Base-by-base conservation (phyloP, 176 grass and related monocot genomes). In the Aechmea fasciata region DNA sequence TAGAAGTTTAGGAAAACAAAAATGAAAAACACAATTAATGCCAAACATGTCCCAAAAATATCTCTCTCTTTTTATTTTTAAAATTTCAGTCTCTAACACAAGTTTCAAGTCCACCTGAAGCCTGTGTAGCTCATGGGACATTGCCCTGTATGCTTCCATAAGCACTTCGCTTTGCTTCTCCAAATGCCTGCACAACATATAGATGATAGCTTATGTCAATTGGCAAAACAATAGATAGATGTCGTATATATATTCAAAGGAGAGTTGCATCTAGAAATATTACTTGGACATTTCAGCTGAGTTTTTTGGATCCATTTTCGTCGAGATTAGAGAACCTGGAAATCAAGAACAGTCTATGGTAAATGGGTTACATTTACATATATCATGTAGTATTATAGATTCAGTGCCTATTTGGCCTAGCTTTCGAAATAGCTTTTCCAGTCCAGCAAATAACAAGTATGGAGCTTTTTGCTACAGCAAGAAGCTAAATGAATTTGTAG, bases 121-220 rank as follows among this genome's bases (percentile, higher is more conserved):
- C 73, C 69, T 75, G 77, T 87, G 84, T 67, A 90, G 79, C 57
- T 87, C 89, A 82, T 90, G 86, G 17, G 89, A 90, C 79, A 90
- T 90, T 72, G 71, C 57, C 11, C 79, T 73, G 63, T 92, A 92
- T 55, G 77, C 74, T 80, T 83, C 86, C 73, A 85, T 82, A 52
- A 92, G 75, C 59, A 78, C 66, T 73, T 90, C 79, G 77, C 69
- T 83, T 83, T 97, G 89, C 83, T 90, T 97, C 68, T 90, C 82
- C 54, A 97, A 70, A 87, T 97, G 86, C 69, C 84, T 92, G 65
- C 57, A 79, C 48, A 72, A 79, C 51, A 73, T n/a, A 19, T n/a
- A 74, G 4, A 41, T 41, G 33, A 41, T 41, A 41, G 33, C 33
- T 41, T 41, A 41, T 41, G 0, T 41, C 33, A 41, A 41, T 17